Evolutionary conservation across 116 monocot genomes (phyloP), one percentile per base, ranked within the genome.

Genomic region (Zostera marina): DNA sequence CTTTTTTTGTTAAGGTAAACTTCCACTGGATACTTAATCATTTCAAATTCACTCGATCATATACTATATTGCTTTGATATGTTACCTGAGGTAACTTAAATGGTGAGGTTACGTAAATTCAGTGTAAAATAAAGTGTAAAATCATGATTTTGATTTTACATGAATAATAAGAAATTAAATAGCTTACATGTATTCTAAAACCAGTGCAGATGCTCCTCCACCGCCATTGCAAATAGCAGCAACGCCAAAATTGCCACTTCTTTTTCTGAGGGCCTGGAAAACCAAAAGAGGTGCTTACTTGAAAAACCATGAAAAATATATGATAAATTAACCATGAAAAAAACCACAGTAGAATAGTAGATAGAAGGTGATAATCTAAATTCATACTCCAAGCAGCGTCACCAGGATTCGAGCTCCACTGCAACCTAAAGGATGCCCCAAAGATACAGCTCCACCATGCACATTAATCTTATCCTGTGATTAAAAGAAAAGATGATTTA

Each of bases 401-500:
- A 88, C 87, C 63, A 82, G 15, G 51, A 88, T 82, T 26, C 87
- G 82, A 52, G 82, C 87, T 47, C 87, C 87, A 72, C 87, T 88
- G 64, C 87, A 88, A 9, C 87, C 87, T 39, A 88, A 68, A 64
- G 87, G 87, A 66, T 88, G 87, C 22, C 87, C 87, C 62, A 88
- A 63, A 12, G 87, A 79, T 58, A 88, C 87, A 52, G 82, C 87
- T 64, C 87, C 87, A 48, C 84, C 89, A 74, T 78, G 84, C 42
- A 74, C 78, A 56, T 89, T 89, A 14, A 89, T 44, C 60, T 81
- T 89, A 38, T 78, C 89, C 89, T 89, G 69, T 13, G 68, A 9
- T 39, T 2, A 64, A 5, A 54, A 67, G 22, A 53, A 53, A 32
- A 32, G 32, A 32, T 32, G 32, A 32, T 32, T 32, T 32, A 32